Evolutionary conservation across 202 grass and related monocot species (phyloP).

Genomic region (Eragrostis tef): DNA sequence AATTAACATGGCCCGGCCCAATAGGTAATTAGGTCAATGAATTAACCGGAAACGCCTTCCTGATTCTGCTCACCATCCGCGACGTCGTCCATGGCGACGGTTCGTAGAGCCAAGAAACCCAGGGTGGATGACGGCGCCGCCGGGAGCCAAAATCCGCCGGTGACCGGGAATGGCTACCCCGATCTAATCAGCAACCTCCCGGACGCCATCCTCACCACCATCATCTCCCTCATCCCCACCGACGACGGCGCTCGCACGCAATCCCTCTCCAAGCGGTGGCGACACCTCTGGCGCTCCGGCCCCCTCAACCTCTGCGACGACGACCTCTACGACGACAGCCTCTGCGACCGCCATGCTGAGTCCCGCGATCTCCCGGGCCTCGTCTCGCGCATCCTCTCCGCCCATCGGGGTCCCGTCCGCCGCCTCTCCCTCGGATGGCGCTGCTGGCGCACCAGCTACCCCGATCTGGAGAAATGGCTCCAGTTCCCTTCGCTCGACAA

Average conservation of each 20-base stretch:
- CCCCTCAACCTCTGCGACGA: neutral
- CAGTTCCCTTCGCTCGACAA: neutral
- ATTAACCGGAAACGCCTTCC: no score
- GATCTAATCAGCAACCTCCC: neutral
- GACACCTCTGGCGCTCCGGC: neutral
- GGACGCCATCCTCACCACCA: neutral
- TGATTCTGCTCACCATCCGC: no score
- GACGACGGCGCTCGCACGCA: neutral
- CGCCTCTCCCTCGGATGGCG: neutral
- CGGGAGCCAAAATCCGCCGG: no score
- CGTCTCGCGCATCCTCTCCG: neutral
- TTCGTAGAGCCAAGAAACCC: no score
- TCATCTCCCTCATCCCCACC: constrained; percentile 5
- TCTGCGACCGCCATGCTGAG: neutral
- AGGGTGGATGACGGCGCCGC: no score
- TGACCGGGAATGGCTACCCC: no score
- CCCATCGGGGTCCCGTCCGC: neutral
- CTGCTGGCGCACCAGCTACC: neutral
- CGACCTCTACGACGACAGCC: no score
- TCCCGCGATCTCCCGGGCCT: no score
- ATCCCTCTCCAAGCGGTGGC: neutral
- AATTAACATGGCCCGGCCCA: no score
- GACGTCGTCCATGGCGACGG: no score
- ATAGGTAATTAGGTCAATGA: no score
- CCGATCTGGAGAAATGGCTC: no score